A percentile compares a stretch with the other conserved stretches of the same genome.
Evolutionary conservation across 2,329 filamentous ascomycete species (phyloP).

Genomic region (Fusarium tricinctum): DNA sequence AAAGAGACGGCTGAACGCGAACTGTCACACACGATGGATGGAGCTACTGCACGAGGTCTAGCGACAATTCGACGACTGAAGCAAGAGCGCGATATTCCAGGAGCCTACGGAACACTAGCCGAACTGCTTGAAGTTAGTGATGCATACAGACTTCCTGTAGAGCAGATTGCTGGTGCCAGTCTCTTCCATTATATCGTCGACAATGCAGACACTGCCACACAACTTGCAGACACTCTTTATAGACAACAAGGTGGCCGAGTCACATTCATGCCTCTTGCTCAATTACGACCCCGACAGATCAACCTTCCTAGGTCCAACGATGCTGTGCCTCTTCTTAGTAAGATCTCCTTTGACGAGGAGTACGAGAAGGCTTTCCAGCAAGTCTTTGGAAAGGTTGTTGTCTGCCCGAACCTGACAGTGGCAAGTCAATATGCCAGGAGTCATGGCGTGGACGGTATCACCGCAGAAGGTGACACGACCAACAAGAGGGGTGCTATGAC

Average conservation of each 20-base stretch:
- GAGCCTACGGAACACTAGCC: slow-evolving; percentile 91
- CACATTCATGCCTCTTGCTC: slow-evolving; percentile 94
- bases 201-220: slow-evolving; percentile 87
- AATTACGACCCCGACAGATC: slow-evolving; percentile 76
- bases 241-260: slow-evolving; percentile 86
- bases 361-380: slow-evolving; percentile 92
- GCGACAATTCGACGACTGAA: slow-evolving; percentile 89
- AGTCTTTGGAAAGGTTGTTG: slow-evolving; percentile 94
- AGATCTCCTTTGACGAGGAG: slow-evolving; percentile 80
- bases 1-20: slow-evolving; percentile 81
- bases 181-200: slow-evolving; percentile 98
- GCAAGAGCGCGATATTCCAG: slow-evolving; percentile 81
- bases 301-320: slow-evolving; percentile 90
- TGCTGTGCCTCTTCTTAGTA: slow-evolving; percentile 87
- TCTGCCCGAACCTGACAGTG: slow-evolving; percentile 90
- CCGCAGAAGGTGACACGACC: slow-evolving; percentile 91
- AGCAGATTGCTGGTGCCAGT: slow-evolving; percentile 92
- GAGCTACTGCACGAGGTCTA: slow-evolving; percentile 86
- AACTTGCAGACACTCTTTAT: slow-evolving; percentile 83
- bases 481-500: slow-evolving; percentile 97
- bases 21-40: slow-evolving; percentile 88
- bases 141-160: slow-evolving; percentile 87
- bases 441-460: slow-evolving; percentile 93
- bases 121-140: slow-evolving; percentile 92
- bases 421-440: slow-evolving; percentile 93